Percentiles rank a stretch among this genome's conserved stretches.
phyloP scores from a whole-genome alignment of 1,139 yeast species.

The Blastobotrys niveus region DNA sequence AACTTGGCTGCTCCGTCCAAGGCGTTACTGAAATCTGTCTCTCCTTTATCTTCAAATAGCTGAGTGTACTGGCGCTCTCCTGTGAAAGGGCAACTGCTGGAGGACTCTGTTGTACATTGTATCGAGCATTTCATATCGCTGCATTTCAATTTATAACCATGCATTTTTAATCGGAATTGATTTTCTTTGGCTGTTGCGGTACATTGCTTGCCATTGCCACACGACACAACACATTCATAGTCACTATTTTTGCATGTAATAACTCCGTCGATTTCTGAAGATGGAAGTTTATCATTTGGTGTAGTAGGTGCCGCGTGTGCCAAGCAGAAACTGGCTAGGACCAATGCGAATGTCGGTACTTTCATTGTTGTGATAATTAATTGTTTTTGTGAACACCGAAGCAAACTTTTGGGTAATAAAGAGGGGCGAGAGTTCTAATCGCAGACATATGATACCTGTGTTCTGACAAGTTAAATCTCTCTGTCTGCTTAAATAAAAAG shows the following conservation, averaged over 20 bases:
- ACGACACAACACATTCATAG: slow-evolving; percentile 7
- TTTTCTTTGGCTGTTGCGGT: slow-evolving; percentile 5
- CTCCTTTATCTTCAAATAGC: slow-evolving; percentile 5
- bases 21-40: slow-evolving; percentile 6
- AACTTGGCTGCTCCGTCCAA: slow-evolving; percentile 9
- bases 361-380: too few species aligned
- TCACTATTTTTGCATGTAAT: slow-evolving; percentile 3
- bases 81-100: slow-evolving; percentile 1
- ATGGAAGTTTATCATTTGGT: neutral
- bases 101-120: slow-evolving; percentile 4
- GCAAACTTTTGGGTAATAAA: too few species aligned
- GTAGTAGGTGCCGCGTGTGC: neutral
- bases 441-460: too few species aligned
- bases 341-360: too few species aligned
- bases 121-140: slow-evolving; percentile 3
- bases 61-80: slow-evolving; percentile 1
- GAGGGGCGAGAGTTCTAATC: too few species aligned
- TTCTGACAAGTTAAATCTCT: too few species aligned
- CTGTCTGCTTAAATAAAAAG: too few species aligned
- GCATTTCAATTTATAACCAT: slow-evolving; percentile 5
- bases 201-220: slow-evolving; percentile 6
- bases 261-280: slow-evolving; percentile 3
- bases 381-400: too few species aligned
- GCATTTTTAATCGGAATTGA: slow-evolving; percentile 10
- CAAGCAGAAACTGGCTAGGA: too few species aligned